Evolutionary conservation across 139 green algal genomes (phyloP).

Genomic region (Desmodesmus armatus): DNA sequence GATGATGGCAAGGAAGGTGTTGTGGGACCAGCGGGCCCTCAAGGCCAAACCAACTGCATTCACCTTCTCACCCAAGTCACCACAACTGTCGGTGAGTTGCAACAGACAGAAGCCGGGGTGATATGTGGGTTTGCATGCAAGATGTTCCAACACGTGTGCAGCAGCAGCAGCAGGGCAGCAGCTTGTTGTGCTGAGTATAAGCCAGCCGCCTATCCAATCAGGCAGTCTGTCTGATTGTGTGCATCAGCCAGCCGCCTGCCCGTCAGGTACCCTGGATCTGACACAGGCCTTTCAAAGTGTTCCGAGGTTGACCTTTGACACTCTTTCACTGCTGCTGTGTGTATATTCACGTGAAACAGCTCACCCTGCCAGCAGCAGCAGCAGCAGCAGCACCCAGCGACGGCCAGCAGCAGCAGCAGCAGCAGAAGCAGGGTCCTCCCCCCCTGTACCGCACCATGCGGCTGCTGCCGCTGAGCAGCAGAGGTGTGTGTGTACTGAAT

Average conservation of each 20-base stretch:
- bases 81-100: constrained; percentile 22
- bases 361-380: neutral
- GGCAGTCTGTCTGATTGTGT: too few relatives aligned
- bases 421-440: constrained; percentile 18
- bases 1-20: neutral
- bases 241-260: too few relatives aligned
- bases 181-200: neutral
- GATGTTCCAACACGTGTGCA: too few relatives aligned
- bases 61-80: constrained; percentile 15
- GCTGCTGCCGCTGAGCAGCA: constrained; percentile 41
- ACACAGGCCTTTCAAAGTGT: neutral
- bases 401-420: too few relatives aligned
- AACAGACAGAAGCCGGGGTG: neutral
- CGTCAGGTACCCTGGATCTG: neutral
- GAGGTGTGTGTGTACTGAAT: constrained; percentile 29
- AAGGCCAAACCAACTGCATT: constrained; percentile 3
- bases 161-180: too few relatives aligned
- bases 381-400: neutral
- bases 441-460: constrained; percentile 30
- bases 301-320: neutral
- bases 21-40: constrained; percentile 28
- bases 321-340: neutral
- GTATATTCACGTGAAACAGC: neutral
- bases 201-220: too few relatives aligned
- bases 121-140: too few relatives aligned